A percentile compares a stretch with the other conserved stretches of the same genome.
Evolutionary conservation across 768 basidiomycete species (phyloP).

Genomic region (Hygrophorus russula): DNA sequence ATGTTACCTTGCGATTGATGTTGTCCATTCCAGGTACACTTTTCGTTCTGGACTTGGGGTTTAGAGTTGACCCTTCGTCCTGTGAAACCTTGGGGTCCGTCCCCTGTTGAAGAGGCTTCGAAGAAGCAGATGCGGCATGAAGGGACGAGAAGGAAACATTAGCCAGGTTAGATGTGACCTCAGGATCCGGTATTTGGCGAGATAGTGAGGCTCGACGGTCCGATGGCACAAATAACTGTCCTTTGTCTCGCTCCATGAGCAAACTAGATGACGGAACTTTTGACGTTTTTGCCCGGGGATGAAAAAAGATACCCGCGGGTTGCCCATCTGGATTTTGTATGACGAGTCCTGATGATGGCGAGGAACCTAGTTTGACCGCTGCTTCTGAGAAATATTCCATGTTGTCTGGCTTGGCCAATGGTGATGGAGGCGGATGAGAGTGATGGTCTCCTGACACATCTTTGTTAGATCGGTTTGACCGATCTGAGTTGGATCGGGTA

Average conservation of each 20-base stretch:
- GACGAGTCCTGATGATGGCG: constrained; percentile 77
- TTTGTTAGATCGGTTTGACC: constrained; percentile 45
- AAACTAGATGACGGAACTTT: constrained; percentile 23
- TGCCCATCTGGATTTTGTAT: constrained; percentile 91
- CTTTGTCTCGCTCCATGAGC: constrained; percentile 37
- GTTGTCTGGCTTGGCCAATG: constrained; percentile 55
- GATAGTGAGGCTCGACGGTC: constrained; percentile 16
- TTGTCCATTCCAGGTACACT: neutral
- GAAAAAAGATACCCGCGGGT: constrained; percentile 93
- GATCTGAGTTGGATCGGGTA: constrained; percentile 51
- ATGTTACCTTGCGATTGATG: constrained; percentile 3
- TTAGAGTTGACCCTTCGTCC: constrained; percentile 2
- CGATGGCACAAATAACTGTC: constrained; percentile 19
- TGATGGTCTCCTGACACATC: constrained; percentile 27
- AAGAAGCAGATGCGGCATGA: constrained; percentile 16
- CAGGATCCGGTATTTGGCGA: constrained; percentile 4
- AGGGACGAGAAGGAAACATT: constrained; percentile 21
- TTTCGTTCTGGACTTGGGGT: too few species aligned
- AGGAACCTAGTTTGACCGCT: constrained; percentile 59
- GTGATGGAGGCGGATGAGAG: constrained; percentile 49
- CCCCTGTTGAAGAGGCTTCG: constrained; percentile 5
- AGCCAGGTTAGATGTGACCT: neutral
- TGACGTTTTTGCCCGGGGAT: constrained; percentile 48
- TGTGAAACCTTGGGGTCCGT: constrained; percentile 1
- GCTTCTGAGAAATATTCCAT: constrained; percentile 71